phyloP scores from a whole-genome alignment of 2,329 filamentous ascomycete genomes.

The Neonectria hederae region DNA sequence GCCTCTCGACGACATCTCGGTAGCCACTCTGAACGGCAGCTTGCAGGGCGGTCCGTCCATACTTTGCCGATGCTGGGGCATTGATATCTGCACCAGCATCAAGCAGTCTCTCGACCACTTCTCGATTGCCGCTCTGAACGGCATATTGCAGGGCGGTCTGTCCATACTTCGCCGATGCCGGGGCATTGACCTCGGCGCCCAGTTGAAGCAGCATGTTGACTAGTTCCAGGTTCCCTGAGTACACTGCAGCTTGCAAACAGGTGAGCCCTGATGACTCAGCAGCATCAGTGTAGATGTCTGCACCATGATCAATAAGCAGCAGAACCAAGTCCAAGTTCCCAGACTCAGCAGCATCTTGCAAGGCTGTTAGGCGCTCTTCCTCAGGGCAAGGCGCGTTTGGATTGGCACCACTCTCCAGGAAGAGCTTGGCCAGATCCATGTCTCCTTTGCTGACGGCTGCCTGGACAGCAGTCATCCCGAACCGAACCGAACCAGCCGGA shows the following conservation, averaged over 20 bases:
- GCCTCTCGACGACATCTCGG: not conserved
- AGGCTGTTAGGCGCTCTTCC: not conserved
- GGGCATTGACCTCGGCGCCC: not conserved
- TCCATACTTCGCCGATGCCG: not conserved
- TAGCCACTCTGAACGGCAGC: not conserved
- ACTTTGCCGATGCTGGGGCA: not conserved
- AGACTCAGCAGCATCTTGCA: not conserved
- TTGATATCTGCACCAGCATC: conserved; percentile 9
- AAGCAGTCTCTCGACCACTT: not conserved
- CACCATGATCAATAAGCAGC: not conserved
- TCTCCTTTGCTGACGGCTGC: not conserved
- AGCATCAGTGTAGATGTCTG: not conserved
- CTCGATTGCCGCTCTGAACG: accelerated
- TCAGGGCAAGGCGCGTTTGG: not conserved
- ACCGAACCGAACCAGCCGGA: not conserved
- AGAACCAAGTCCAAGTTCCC: not conserved
- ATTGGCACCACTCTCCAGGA: not conserved
- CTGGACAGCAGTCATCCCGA: not conserved
- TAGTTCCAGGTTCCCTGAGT: not conserved
- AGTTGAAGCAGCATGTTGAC: not conserved
- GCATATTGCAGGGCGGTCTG: not conserved
- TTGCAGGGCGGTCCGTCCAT: not conserved
- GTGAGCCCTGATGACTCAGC: not conserved
- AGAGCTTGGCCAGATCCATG: not conserved
- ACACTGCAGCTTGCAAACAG: not conserved